phyloP scores from a whole-genome alignment of 2,329 filamentous ascomycete genomes.

The Penicillium sp. region DNA sequence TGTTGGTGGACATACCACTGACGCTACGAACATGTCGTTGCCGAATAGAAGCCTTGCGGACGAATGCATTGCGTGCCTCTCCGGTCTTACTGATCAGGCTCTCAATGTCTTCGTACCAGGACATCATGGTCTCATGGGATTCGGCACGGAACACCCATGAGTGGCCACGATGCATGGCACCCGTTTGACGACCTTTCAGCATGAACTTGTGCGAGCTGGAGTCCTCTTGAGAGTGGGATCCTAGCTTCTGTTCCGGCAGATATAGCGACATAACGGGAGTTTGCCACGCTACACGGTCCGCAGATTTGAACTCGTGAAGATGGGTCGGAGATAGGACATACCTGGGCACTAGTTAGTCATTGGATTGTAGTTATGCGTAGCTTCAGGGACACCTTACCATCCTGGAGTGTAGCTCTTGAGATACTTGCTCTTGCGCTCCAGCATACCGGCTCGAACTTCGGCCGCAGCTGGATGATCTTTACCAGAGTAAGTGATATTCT shows the following conservation, averaged over 20 bases:
- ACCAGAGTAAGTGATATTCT: constrained; percentile 89
- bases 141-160: constrained; percentile 71
- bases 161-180: constrained; percentile 82
- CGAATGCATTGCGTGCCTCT: constrained; percentile 85
- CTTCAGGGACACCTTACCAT: constrained; percentile 65
- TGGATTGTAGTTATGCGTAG: background rate
- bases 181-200: constrained; percentile 93
- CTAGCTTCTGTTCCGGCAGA: constrained; percentile 91
- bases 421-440: constrained; percentile 98
- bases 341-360: constrained; percentile 54
- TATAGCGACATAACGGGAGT: constrained; percentile 96
- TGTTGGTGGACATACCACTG: constrained; percentile 71
- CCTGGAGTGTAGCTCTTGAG: constrained; percentile 95
- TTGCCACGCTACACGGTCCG: constrained; percentile 79
- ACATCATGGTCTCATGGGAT: constrained; percentile 90
- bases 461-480: constrained; percentile 80
- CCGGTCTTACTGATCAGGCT: constrained; percentile 84
- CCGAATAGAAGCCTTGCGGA: constrained; percentile 83
- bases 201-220: constrained; percentile 97
- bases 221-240: constrained; percentile 80
- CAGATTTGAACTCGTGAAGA: constrained; percentile 98
- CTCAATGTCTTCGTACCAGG: constrained; percentile 94
- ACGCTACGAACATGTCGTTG: constrained; percentile 76
- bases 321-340: constrained; percentile 96
- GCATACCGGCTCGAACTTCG: constrained; percentile 85